Evolutionary conservation across 2,329 filamentous ascomycete genomes (phyloP).

Genomic region (Canariomyces notabilis): DNA sequence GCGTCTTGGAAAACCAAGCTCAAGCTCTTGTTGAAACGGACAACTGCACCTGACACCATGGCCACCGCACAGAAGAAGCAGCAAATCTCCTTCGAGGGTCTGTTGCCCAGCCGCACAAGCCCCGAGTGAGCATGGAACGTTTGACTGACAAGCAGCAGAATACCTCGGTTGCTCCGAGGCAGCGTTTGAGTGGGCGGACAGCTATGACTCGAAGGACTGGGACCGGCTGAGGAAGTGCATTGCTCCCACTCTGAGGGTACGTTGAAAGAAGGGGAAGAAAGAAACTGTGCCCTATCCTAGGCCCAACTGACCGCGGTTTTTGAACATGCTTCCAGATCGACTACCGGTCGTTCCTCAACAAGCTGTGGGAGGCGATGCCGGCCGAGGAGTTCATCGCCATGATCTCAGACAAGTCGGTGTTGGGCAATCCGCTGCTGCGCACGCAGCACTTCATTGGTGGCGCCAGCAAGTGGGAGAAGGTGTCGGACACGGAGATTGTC

Average conservation of each 20-base stretch:
- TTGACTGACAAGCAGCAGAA: slow-evolving; percentile 47
- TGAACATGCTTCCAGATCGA: slow-evolving; percentile 50
- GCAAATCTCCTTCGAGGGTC: slow-evolving; percentile 27
- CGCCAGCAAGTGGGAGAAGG: slow-evolving; percentile 49
- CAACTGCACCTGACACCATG: slow-evolving; percentile 15
- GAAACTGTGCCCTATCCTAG: neutral
- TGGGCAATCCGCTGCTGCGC: slow-evolving; percentile 57
- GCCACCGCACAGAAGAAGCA: slow-evolving; percentile 21
- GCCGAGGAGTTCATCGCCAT: slow-evolving; percentile 57
- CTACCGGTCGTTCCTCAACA: slow-evolving; percentile 61
- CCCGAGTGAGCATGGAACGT: slow-evolving; percentile 36
- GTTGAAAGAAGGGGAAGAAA: slow-evolving; percentile 16
- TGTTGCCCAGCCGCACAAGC: neutral
- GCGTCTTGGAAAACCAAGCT: neutral
- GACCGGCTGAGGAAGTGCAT: slow-evolving; percentile 54
- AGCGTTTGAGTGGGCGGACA: slow-evolving; percentile 59
- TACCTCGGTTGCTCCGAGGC: slow-evolving; percentile 45
- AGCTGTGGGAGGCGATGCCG: slow-evolving; percentile 57
- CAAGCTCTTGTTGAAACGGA: neutral
- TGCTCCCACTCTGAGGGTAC: slow-evolving; percentile 52
- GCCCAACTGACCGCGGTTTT: slow-evolving; percentile 1
- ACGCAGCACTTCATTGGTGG: slow-evolving; percentile 62
- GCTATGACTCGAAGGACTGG: slow-evolving; percentile 64
- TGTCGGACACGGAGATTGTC: slow-evolving; percentile 53
- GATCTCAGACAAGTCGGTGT: slow-evolving; percentile 51